Evolutionary conservation across 768 basidiomycete genomes (phyloP), one percentile per base, ranked within the genome.

Genomic region (Pholiota microspora): DNA sequence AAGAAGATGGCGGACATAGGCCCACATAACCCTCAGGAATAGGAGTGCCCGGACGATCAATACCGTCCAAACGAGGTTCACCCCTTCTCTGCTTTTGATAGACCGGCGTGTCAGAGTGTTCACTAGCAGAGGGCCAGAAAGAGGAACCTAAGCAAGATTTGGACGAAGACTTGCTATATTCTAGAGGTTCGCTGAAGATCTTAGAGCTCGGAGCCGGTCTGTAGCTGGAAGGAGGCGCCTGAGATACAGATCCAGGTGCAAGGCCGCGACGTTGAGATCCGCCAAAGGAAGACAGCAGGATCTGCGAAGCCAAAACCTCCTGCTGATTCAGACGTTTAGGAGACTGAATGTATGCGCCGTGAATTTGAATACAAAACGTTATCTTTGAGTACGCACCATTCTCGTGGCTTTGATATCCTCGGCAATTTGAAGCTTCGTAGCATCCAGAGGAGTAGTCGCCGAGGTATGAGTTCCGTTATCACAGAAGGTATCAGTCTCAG

Each of bases 121-220:
- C 24, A 13, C 1, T 9, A 38, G 32, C 12, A 42, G 27, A 7
- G 21, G 18, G 8, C 12, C 28, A 25, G 54, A 44, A 51, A 29
- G 51, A 27, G 4, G 35, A 29, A 24, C 16, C 24, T 36, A 42
- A n/a, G 25, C n/a, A 38, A 36, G 25, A 21, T 24, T 24, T 45
- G 12, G 53, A 53, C 21, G 57, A 55, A 32, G 32, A 56, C 4
- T 45, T 51, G n/a, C 54, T 38, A 12, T 49, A 40, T 38, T 63
- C 50, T 38, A 60, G 32, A 35, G 59, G 62, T 28, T 58, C 51
- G 52, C 57, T 63, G 40, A 57, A 63, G 18, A 57, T 60, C 40
- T 31, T 46, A 10, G 55, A 49, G 2, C 54, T 54, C 12, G 58
- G 18, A 28, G 8, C 34, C 25, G 45, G 27, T 13, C 38, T 46